Evolutionary conservation across 805 yeast species (phyloP), one percentile per base, ranked within the genome.

Genomic region (Monosporozyma unispora): DNA sequence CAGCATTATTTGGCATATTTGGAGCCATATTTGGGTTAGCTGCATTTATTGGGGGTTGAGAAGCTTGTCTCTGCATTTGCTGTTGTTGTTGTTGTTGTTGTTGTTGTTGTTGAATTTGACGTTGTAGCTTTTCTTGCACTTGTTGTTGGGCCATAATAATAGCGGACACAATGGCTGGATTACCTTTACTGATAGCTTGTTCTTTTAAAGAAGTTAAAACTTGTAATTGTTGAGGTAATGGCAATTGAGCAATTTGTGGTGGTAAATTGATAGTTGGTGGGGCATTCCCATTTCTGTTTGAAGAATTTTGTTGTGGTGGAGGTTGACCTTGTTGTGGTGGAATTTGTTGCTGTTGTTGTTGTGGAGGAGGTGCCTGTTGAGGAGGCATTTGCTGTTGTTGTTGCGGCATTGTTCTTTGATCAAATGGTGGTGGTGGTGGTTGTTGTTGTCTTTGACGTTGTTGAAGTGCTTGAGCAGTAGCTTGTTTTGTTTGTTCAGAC

Each of bases 171-270:
- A 58, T 60, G 8, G 64, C 56, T 5, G 64, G 64, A 42, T 65
- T 65, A 44, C 63, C 59, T 44, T 57, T 63, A 19, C 62, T 59
- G 11, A 63, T 55, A 10, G 69, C 69, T 47, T 64, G 65, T 43
- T 63, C 66, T 44, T 64, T 63, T 37, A 64, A 52, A n/a, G 57
- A 52, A 21, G 54, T 57, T 22, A 65, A 53, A 3, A 64, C 66
- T 19, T 63, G 67, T 37, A 62, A 61, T 45, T 65, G 69, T 48
- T 57, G 55, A 7, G 62, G 62, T 29, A 62, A 56, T 2, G 69
- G 67, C 23, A 65, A 51, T 45, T 62, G 64, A 3, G 68, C 67
- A 39, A 65, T 63, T 47, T 64, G 68, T 8, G 68, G 67, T 3
- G 69, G 69, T 19, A 65, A 39, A 45, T 58, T 65, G 16, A 64